phyloP scores from a whole-genome alignment of 1,139 yeast species.

The Blastobotrys proliferans region DNA sequence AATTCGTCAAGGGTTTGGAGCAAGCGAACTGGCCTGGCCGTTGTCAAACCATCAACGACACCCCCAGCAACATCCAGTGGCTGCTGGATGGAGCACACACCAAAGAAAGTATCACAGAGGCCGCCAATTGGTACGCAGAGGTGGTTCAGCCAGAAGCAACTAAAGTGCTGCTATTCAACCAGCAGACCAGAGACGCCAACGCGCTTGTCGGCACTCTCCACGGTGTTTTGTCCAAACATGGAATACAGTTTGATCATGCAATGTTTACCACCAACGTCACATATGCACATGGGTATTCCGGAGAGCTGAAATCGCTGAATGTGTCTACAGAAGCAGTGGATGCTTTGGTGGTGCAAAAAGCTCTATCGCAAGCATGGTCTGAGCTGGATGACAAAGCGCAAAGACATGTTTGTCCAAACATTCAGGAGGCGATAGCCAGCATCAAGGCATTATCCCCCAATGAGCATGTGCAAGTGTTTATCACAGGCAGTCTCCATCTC shows the following conservation, averaged over 20 bases:
- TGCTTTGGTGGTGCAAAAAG: constrained; percentile 73
- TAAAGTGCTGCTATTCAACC: constrained; percentile 72
- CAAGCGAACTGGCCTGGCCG: constrained; percentile 89
- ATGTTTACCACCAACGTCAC: constrained; percentile 90
- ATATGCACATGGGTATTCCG: constrained; percentile 82
- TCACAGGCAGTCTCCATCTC: constrained; percentile 88
- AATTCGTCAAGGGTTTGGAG: constrained; percentile 62
- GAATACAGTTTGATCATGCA: constrained; percentile 60
- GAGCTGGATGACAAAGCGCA: constrained; percentile 44
- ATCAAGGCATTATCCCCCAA: constrained; percentile 40
- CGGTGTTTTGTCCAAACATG: constrained; percentile 35
- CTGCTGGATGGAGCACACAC: constrained; percentile 96
- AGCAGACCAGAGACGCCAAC: constrained; percentile 85
- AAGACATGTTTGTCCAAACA: constrained; percentile 61
- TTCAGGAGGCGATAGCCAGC: constrained; percentile 67
- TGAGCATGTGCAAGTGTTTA: constrained; percentile 79
- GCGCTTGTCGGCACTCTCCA: constrained; percentile 55
- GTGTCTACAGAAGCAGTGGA: constrained; percentile 75
- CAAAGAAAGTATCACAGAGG: constrained; percentile 73
- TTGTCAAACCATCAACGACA: constrained; percentile 64
- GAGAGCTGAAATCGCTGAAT: constrained; percentile 81
- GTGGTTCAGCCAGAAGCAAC: constrained; percentile 22
- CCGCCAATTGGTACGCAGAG: constrained; percentile 71
- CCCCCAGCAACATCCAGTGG: constrained; percentile 58
- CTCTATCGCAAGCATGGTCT: constrained; percentile 67